Evolutionary conservation across 371 early-diverging fungal genomes (phyloP).

Genomic region (Syncephalastrum sp.): DNA sequence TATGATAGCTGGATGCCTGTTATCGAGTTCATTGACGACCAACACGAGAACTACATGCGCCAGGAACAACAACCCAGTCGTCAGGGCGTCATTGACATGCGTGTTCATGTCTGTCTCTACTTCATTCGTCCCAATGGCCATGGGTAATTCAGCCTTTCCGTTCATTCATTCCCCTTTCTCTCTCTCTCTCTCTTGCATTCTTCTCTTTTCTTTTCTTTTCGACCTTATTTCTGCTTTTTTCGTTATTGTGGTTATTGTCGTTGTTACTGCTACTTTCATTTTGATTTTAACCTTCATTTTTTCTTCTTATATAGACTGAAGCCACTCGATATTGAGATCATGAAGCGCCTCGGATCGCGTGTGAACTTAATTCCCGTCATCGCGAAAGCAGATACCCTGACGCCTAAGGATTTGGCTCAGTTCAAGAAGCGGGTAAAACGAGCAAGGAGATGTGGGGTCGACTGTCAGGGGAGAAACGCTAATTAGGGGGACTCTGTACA

Average conservation of each 20-base stretch:
- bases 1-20: slow-evolving; percentile 71
- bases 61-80: slow-evolving; percentile 60
- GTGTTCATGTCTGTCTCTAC: slow-evolving; percentile 92
- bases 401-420: slow-evolving; percentile 71
- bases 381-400: slow-evolving; percentile 71
- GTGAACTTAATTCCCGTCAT: slow-evolving; percentile 89
- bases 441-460: slow-evolving; percentile 9
- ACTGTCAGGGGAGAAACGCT: neutral
- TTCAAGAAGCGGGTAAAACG: slow-evolving; percentile 70
- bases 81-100: slow-evolving; percentile 59
- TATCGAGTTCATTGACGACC: slow-evolving; percentile 87
- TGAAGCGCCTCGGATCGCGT: slow-evolving; percentile 79
- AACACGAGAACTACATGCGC: slow-evolving; percentile 89
- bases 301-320: slow-evolving; percentile 67
- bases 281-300: neutral
- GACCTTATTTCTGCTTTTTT: too few relatives aligned
- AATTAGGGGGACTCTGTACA: slow-evolving; percentile 4
- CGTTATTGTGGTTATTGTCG: slow-evolving; percentile 14
- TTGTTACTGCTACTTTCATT: neutral
- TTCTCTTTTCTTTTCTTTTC: too few relatives aligned
- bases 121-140: slow-evolving; percentile 90
- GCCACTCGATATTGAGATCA: slow-evolving; percentile 91
- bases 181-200: slow-evolving; percentile 17
- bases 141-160: slow-evolving; percentile 49
- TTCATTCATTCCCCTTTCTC: slow-evolving; percentile 36